Conservation (phyloP, 495 filamentous ascomycete species). For the Xylaria longipes region DNA sequence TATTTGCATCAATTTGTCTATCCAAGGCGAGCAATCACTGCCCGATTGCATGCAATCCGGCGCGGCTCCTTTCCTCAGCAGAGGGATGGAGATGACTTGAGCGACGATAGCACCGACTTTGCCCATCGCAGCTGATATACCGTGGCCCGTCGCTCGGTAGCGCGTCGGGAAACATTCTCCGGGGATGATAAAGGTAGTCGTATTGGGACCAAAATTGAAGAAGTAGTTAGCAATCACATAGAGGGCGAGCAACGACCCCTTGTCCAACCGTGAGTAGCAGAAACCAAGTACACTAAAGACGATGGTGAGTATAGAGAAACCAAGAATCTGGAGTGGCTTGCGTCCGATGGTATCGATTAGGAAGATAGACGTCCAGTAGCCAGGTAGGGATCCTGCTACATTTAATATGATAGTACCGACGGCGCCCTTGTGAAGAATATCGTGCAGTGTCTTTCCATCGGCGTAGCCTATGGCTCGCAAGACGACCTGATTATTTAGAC, state of each 20-base stretch:
- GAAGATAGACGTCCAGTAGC: slow-evolving; percentile 78
- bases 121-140: slow-evolving; percentile 81
- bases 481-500: slow-evolving; percentile 76
- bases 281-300: slow-evolving; percentile 77
- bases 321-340: slow-evolving; percentile 78
- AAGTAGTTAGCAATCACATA: slow-evolving; percentile 85
- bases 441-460: slow-evolving; percentile 66
- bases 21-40: slow-evolving; percentile 62
- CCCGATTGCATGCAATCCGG: slow-evolving; percentile 52
- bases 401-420: slow-evolving; percentile 78
- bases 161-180: slow-evolving; percentile 91
- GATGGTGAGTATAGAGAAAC: slow-evolving; percentile 75
- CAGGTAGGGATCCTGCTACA: slow-evolving; percentile 77
- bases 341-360: slow-evolving; percentile 77
- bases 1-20: slow-evolving; percentile 81
- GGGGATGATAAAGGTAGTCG: slow-evolving; percentile 89
- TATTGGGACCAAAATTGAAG: slow-evolving; percentile 75
- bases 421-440: slow-evolving; percentile 70
- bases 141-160: slow-evolving; percentile 83
- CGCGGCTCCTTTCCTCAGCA: slow-evolving; percentile 49
- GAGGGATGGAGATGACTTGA: slow-evolving; percentile 59
- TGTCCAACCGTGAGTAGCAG: slow-evolving; percentile 61
- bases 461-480: slow-evolving; percentile 69
- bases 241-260: slow-evolving; percentile 66
- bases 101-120: slow-evolving; percentile 79